These are phyloP conservation scores for Neofusicoccum laricinum DNA, from an alignment of 2,329 filamentous ascomycete species.

Conservation along the genomic window DNA sequence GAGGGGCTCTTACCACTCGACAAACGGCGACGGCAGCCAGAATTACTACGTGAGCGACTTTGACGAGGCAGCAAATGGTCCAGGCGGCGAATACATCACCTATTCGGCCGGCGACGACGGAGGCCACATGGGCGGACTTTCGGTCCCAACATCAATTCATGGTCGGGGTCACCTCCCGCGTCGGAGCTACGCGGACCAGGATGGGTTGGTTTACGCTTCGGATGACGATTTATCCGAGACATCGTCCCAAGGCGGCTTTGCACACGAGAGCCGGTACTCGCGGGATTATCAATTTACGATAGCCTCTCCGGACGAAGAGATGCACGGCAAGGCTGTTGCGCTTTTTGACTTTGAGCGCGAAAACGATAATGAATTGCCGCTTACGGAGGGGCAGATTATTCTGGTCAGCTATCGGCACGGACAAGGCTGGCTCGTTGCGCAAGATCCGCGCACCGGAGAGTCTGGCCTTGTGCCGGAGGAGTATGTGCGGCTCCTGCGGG, in stretches of 20 bases:
- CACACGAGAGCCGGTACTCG: constrained; percentile 76
- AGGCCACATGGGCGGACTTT: not conserved
- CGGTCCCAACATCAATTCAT: constrained; percentile 36
- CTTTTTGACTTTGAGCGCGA: constrained; percentile 93
- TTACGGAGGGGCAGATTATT: constrained; percentile 93
- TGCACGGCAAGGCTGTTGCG: constrained; percentile 93
- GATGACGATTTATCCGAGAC: constrained; percentile 35
- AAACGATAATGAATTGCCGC: constrained; percentile 91
- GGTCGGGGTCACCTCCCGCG: constrained; percentile 49
- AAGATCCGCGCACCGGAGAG: constrained; percentile 91
- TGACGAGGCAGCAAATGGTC: constrained; percentile 66
- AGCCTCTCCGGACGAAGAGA: constrained; percentile 92
- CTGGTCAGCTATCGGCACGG: constrained; percentile 95
- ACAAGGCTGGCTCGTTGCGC: constrained; percentile 94
- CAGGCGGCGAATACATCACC: constrained; percentile 76
- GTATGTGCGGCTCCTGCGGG: constrained; percentile 86
- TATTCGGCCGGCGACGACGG: constrained; percentile 46
- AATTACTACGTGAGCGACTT: constrained; percentile 71
- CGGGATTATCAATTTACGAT: constrained; percentile 94
- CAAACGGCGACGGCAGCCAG: constrained; percentile 68
- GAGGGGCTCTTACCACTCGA: constrained; percentile 45
- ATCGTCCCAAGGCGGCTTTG: constrained; percentile 36
- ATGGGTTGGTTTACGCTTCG: constrained; percentile 39
- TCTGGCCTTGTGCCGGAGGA: constrained; percentile 94
- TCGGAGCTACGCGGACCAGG: constrained; percentile 39